Evolutionary conservation across 2,329 filamentous ascomycete species (phyloP), one percentile per base, ranked within the genome.

Genomic region (Aspergillus texensis): DNA sequence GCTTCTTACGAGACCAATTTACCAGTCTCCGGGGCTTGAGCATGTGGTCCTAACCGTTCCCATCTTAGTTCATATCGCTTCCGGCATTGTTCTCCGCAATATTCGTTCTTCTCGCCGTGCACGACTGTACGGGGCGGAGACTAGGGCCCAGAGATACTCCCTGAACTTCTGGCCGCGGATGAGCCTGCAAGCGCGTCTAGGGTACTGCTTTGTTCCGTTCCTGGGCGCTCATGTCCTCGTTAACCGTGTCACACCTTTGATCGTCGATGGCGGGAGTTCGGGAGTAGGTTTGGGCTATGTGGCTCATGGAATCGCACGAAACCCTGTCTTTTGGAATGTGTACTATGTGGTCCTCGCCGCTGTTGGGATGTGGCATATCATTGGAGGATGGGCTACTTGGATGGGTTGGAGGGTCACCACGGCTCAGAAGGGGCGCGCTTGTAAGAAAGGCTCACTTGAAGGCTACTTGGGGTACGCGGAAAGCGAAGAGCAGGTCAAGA

Each of bases 301-400:
- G 9, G 88, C 89, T 14, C 94, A 98, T 78, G 92, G 92, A 3
- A 95, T 97, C 73, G 88, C 91, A 34, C 85, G 87, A 16, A 89
- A 92, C 71, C 88, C 89, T 0, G 68, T 84, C 1, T 75, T 90
- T 10, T 87, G 91, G n/a, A 90, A 88, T 75, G 70, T 84, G 1
- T 89, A 90, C 1, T 97, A 96, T 75, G 72, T 82, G 1, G 84
- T 88, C 1, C 82, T 97, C 56, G 81, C 97, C 8, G 81, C 81
- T 19, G 79, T 89, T 0, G 91, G 88, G 0, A 88, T 86, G 28
- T 91, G 89, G 64, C 94, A 97, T 80, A 88, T 94, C 75, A 86
- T 91, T 9, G 96, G 93, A 87, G 94, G 94, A 2, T 87, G 88
- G 79, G 91, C 92, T n/a, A 90, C 88, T 77, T 97, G 92, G 91